A percentile compares a stretch with the other conserved stretches of the same genome.
These are phyloP conservation scores for Brassica carinata DNA, from an alignment of 345 rosid species.

Conservation along the genomic window DNA sequence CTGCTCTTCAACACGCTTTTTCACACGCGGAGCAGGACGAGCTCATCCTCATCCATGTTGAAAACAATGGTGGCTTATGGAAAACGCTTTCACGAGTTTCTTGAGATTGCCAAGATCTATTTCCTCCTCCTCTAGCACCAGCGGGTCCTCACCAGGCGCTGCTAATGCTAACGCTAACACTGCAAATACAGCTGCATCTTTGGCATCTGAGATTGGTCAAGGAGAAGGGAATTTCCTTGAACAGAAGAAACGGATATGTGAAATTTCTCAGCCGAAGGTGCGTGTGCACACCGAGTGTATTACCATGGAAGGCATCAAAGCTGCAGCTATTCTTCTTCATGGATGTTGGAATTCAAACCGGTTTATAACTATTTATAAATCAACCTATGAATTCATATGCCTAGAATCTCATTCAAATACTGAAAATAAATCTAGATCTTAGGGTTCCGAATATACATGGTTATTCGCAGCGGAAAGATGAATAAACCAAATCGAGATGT, in stretches of 20 bases:
- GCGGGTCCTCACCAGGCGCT: constrained; percentile 8
- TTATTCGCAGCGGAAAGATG: no score
- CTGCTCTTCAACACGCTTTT: constrained; percentile 70
- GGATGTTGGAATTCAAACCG: not conserved
- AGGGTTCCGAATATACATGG: no score
- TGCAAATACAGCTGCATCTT: not conserved
- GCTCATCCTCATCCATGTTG: constrained; percentile 62
- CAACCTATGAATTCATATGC: no score
- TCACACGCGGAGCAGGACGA: constrained; percentile 72
- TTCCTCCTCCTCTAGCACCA: constrained; percentile 10
- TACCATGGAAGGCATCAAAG: constrained; percentile 58
- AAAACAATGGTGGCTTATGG: constrained; percentile 49
- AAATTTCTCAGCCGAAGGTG: constrained; percentile 61
- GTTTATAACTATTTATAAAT: no score
- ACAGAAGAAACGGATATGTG: constrained; percentile 64
- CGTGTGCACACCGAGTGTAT: constrained; percentile 43
- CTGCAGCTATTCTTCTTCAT: constrained; percentile 53
- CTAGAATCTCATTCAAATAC: no score
- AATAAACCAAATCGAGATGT: no score
- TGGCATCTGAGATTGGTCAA: constrained; percentile 40
- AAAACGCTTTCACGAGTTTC: constrained; percentile 55
- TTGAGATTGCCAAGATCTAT: constrained; percentile 44
- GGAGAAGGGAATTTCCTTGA: constrained; percentile 61
- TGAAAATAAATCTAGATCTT: no score
- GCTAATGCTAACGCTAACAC: not conserved